A percentile compares a stretch with the other conserved stretches of the same genome.
These are phyloP conservation scores for Ziziphus jujuba DNA, from an alignment of 306 rosid species.

Conservation along the genomic window DNA sequence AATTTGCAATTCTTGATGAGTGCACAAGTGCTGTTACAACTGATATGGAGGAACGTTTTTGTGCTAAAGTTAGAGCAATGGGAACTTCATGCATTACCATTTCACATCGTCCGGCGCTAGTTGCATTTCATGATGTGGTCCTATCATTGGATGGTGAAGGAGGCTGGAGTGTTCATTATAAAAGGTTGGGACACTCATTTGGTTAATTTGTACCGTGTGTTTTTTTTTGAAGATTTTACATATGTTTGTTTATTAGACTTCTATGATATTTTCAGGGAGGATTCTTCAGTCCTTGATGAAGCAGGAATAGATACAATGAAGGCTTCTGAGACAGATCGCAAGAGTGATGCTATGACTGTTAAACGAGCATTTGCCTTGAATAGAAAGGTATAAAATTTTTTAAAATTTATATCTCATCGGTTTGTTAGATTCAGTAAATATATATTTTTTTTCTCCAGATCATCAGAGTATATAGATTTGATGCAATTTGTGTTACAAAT, in stretches of 20 bases:
- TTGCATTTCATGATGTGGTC: conserved; percentile 95
- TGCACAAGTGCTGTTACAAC: conserved; percentile 99
- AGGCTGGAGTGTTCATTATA: conserved; percentile 89
- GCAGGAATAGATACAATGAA: conserved; percentile 44
- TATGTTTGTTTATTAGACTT: conserved; percentile 29
- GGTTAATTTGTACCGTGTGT: conserved; percentile 9
- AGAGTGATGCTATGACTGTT: conserved; percentile 85
- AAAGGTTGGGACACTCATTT: conserved; percentile 53
- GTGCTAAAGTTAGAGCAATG: conserved; percentile 97
- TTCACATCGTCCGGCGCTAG: conserved; percentile 98
- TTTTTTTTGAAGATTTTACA: conserved; percentile 12
- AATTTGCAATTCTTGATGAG: conserved; percentile 98
- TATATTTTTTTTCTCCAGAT: conserved; percentile 16
- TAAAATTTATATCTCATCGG: conserved; percentile 15
- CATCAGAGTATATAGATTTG: conserved; percentile 1
- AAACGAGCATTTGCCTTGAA: conserved; percentile 74
- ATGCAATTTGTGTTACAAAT: neutral
- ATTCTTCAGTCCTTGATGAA: conserved; percentile 45
- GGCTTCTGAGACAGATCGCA: conserved; percentile 59
- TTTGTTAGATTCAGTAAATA: conserved; percentile 1
- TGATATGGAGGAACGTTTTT: conserved; percentile 99
- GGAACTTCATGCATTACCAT: conserved; percentile 99
- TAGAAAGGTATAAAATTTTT: conserved; percentile 54
- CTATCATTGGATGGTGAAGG: conserved; percentile 98
- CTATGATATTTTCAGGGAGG: conserved; percentile 61